phyloP scores from a whole-genome alignment of 495 filamentous ascomycete species.

The Tuber umbilicatum region DNA sequence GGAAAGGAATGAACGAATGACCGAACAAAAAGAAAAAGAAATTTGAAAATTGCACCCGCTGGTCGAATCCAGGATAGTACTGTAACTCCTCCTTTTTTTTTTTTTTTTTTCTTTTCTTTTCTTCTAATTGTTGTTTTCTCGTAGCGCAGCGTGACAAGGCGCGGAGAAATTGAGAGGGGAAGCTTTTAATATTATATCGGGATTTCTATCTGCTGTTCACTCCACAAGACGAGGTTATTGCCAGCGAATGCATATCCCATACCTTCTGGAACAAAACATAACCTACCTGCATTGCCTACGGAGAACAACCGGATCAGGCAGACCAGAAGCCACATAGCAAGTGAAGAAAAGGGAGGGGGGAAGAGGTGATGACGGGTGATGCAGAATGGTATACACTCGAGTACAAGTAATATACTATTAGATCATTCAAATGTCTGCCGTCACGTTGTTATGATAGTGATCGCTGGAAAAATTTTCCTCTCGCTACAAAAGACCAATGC shows the following conservation, averaged over 20 bases:
- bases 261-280: slow-evolving; percentile 6
- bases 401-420: too few relatives aligned
- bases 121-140: background rate
- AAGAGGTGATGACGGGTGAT: background rate
- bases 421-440: background rate
- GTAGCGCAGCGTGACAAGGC: background rate
- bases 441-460: background rate
- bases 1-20: background rate
- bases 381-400: background rate
- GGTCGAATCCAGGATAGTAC: background rate
- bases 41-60: background rate
- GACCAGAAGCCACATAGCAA: background rate
- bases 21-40: background rate
- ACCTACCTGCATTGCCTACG: background rate
- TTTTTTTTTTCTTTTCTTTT: background rate
- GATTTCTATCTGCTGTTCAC: background rate
- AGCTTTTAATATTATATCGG: slow-evolving; percentile 4
- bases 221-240: background rate
- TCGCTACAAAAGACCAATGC: background rate
- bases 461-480: slow-evolving; percentile 1
- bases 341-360: background rate
- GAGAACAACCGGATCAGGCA: background rate
- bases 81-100: background rate
- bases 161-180: background rate
- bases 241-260: slow-evolving; percentile 5